A percentile compares a stretch with the other conserved stretches of the same genome.
Evolutionary conservation across 768 basidiomycete species (phyloP).

Genomic region (Suillus americanus): DNA sequence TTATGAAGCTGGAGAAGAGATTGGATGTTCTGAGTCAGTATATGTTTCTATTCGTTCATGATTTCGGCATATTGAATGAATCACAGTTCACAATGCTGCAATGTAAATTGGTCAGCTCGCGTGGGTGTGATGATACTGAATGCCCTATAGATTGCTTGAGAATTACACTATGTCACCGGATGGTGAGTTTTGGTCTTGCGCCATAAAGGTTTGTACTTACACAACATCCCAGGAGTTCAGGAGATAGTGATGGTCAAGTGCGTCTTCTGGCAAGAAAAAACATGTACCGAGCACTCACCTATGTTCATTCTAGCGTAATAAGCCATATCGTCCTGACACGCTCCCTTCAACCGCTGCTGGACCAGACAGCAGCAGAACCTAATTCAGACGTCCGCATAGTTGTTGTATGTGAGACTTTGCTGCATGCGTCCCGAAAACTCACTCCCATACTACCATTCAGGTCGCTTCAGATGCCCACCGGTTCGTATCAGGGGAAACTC

Average conservation of each 20-base stretch:
- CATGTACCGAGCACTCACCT: background rate
- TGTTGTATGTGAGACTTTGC: constrained; percentile 37
- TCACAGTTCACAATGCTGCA: constrained; percentile 49
- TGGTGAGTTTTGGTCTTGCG: constrained; percentile 15
- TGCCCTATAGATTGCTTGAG: constrained; percentile 19
- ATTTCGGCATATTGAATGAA: constrained; percentile 5
- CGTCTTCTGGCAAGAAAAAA: background rate
- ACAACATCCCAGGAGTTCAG: constrained; percentile 33
- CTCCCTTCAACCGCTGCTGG: constrained; percentile 52
- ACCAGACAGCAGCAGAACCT: constrained; percentile 44
- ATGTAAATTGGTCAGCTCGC: constrained; percentile 32
- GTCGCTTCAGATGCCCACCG: constrained; percentile 32
- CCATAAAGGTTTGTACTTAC: background rate
- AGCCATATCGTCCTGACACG: constrained; percentile 56
- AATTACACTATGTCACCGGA: constrained; percentile 24
- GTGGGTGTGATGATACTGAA: background rate
- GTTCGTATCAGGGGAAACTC: constrained; percentile 16
- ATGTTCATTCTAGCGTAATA: constrained; percentile 39
- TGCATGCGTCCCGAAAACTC: background rate
- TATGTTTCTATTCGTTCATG: background rate
- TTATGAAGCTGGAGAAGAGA: constrained; percentile 48
- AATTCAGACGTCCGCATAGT: constrained; percentile 61
- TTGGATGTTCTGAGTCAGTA: constrained; percentile 56
- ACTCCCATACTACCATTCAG: constrained; percentile 18
- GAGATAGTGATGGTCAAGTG: constrained; percentile 47